Percentiles rank a stretch among this genome's conserved stretches.
Conservation (phyloP, 495 filamentous ascomycete genomes). For the Penicillium herquei region DNA sequence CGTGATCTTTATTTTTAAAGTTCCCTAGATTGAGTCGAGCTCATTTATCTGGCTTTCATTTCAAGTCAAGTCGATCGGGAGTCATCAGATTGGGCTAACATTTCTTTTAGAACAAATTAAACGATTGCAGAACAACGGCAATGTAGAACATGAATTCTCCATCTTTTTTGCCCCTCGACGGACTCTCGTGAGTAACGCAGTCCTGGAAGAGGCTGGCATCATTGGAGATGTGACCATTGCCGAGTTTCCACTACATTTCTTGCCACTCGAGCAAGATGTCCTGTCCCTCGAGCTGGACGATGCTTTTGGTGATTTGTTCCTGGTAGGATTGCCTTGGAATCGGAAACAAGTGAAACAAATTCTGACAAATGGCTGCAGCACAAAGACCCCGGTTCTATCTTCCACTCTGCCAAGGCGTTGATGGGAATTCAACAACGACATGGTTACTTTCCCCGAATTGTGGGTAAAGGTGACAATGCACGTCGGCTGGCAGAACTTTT, state of each 20-base stretch:
- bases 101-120: conserved; percentile 78
- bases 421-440: conserved; percentile 92
- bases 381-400: conserved; percentile 88
- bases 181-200: conserved; percentile 84
- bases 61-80: conserved; percentile 30
- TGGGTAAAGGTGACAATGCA: conserved; percentile 94
- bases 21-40: conserved; percentile 59
- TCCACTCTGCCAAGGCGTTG: conserved; percentile 83
- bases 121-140: conserved; percentile 77
- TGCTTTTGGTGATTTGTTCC: conserved; percentile 81
- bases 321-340: conserved; percentile 50
- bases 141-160: conserved; percentile 89
- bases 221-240: conserved; percentile 87
- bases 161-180: conserved; percentile 92
- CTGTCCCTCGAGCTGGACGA: conserved; percentile 87
- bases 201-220: conserved; percentile 90
- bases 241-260: conserved; percentile 83
- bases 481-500: conserved; percentile 84
- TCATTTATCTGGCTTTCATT: conserved; percentile 46
- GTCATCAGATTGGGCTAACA: conserved; percentile 62
- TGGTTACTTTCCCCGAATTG: conserved; percentile 91
- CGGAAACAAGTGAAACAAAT: background rate
- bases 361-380: conserved; percentile 44
- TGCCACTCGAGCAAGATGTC: conserved; percentile 87
- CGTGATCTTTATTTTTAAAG: conserved; percentile 57